These are phyloP conservation scores for Westerdykella aurantiaca DNA, from an alignment of 2,329 filamentous ascomycete genomes.

Conservation along the genomic window DNA sequence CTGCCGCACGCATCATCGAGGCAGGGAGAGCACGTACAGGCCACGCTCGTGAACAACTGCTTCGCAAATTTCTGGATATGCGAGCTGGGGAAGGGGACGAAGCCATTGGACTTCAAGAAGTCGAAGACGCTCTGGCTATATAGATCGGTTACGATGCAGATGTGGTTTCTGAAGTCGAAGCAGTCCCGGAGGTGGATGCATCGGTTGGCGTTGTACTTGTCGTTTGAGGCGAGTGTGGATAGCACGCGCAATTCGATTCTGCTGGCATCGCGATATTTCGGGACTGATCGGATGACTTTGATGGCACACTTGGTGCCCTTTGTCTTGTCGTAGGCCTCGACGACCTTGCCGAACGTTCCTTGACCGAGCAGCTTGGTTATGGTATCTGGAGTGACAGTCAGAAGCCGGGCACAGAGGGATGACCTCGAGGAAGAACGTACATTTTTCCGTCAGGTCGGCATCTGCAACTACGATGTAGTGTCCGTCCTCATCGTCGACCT, in stretches of 20 bases:
- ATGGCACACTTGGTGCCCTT: conserved; percentile 80
- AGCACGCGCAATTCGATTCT: conserved; percentile 90
- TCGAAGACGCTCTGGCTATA: conserved; percentile 97
- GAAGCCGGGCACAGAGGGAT: background rate
- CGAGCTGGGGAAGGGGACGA: conserved; percentile 95
- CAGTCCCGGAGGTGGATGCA: conserved; percentile 96
- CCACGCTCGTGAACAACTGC: conserved; percentile 95
- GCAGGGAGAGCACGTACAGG: conserved; percentile 59
- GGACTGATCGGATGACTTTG: conserved; percentile 96
- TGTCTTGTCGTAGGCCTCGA: conserved; percentile 78
- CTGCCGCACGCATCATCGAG: background rate
- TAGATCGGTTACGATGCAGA: conserved; percentile 74
- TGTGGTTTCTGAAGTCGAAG: conserved; percentile 95
- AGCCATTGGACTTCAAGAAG: conserved; percentile 90
- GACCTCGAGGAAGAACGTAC: conserved; percentile 51
- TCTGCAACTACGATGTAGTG: conserved; percentile 93
- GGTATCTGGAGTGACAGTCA: conserved; percentile 56
- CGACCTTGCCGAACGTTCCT: conserved; percentile 97
- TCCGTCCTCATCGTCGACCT: conserved; percentile 92
- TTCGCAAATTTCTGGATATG: conserved; percentile 97
- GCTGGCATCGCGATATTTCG: conserved; percentile 95
- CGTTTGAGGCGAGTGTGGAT: conserved; percentile 85
- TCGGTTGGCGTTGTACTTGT: conserved; percentile 84
- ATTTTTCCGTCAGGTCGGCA: conserved; percentile 79
- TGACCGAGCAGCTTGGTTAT: conserved; percentile 88